These are phyloP conservation scores for Exophiala phaeomuriformis DNA, from an alignment of 2,329 filamentous ascomycete genomes.

Conservation along the genomic window DNA sequence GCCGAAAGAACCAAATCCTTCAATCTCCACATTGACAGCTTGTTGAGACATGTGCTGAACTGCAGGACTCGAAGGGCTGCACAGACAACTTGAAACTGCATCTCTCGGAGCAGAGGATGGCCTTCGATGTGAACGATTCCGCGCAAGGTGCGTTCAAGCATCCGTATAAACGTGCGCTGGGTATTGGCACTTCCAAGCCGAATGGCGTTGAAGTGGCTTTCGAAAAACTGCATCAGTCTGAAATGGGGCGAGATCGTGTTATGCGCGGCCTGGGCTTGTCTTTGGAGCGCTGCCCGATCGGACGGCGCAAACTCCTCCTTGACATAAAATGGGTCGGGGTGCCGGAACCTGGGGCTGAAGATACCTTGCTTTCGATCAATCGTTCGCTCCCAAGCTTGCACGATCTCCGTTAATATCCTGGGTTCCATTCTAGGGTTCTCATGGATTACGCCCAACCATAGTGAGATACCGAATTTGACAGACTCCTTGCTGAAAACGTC, in stretches of 20 bases:
- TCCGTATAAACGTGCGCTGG: conserved; percentile 70
- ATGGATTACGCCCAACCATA: conserved; percentile 96
- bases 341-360: conserved; percentile 65
- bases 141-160: conserved; percentile 71
- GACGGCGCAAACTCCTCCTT: conserved; percentile 91
- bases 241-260: conserved; percentile 81
- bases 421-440: conserved; percentile 87
- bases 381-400: conserved; percentile 82
- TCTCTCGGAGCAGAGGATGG: conserved; percentile 82
- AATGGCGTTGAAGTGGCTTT: conserved; percentile 89
- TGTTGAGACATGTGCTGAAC: conserved; percentile 57
- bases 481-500: conserved; percentile 88
- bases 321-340: conserved; percentile 80
- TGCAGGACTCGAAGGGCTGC: conserved; percentile 73
- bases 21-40: conserved; percentile 66
- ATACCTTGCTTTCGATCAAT: conserved; percentile 71
- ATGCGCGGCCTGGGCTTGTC: conserved; percentile 70
- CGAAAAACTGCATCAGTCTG: conserved; percentile 77
- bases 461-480: conserved; percentile 86
- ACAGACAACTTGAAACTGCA: conserved; percentile 81
- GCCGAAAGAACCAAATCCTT: conserved; percentile 86
- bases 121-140: conserved; percentile 62
- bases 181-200: conserved; percentile 76
- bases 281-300: conserved; percentile 66
- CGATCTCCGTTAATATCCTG: conserved; percentile 76